A percentile compares a stretch with the other conserved stretches of the same genome.
Conservation (phyloP, 495 filamentous ascomycete species). For the Xylaria flabelliformis region DNA sequence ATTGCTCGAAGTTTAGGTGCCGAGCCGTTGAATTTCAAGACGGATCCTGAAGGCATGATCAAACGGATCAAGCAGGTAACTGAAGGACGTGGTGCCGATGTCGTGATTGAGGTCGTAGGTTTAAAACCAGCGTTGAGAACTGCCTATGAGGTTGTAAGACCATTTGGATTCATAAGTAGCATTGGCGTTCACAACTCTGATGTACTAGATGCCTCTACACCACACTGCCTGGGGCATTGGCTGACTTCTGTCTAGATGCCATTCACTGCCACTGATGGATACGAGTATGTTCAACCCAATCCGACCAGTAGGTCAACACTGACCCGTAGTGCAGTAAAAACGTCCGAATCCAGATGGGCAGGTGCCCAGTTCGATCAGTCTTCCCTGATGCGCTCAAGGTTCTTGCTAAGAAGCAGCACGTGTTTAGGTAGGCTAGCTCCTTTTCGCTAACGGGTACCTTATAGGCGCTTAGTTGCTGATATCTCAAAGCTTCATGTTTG, state of each 20-base stretch:
- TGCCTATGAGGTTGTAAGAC: conserved; percentile 83
- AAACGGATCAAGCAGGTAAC: conserved; percentile 78
- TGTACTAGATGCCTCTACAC: conserved; percentile 47
- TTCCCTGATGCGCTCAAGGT: conserved; percentile 79
- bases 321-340: conserved; percentile 67
- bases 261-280: conserved; percentile 82
- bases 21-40: conserved; percentile 83
- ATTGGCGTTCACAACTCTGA: conserved; percentile 94
- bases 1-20: conserved; percentile 80
- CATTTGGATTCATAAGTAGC: conserved; percentile 85
- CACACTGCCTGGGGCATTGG: not conserved
- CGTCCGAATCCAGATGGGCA: conserved; percentile 87
- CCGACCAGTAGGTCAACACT: conserved; percentile 13
- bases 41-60: conserved; percentile 69
- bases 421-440: conserved; percentile 70
- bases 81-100: conserved; percentile 85
- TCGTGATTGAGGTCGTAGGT: conserved; percentile 91
- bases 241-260: conserved; percentile 66
- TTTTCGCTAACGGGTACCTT: not conserved
- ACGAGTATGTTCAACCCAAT: conserved; percentile 55
- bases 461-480: conserved; percentile 7
- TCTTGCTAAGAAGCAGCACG: conserved; percentile 80
- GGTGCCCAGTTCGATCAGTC: conserved; percentile 89
- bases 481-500: conserved; percentile 79
- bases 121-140: conserved; percentile 81